A percentile compares a stretch with the other conserved stretches of the same genome.
These are phyloP conservation scores for Trypanosoma grayi DNA, from an alignment of 208 protist genomes.

Conservation along the genomic window DNA sequence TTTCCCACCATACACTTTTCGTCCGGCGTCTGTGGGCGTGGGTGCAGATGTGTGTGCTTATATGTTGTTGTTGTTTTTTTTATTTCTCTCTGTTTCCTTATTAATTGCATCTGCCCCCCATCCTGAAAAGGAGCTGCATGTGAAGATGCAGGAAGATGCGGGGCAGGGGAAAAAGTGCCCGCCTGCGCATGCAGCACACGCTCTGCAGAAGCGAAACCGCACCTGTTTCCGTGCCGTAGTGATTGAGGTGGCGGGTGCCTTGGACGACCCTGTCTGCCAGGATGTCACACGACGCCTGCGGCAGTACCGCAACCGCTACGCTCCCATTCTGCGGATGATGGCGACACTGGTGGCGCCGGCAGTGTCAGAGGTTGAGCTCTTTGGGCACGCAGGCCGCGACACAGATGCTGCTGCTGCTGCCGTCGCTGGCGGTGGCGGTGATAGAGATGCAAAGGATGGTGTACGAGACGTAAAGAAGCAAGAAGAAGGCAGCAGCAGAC, in stretches of 20 bases:
- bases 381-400: constrained; percentile 22
- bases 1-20: no score
- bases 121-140: neutral
- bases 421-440: neutral
- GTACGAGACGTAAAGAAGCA: neutral
- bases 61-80: no score
- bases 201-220: neutral
- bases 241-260: constrained; percentile 53
- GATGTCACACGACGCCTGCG: constrained; percentile 42
- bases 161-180: neutral
- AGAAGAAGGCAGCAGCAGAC: neutral
- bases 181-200: neutral
- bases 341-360: constrained; percentile 39
- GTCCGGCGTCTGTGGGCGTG: no score
- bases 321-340: constrained; percentile 52
- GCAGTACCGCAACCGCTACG: constrained; percentile 62
- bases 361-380: constrained; percentile 37
- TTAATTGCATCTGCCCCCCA: no score
- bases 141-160: neutral
- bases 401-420: neutral
- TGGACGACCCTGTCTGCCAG: constrained; percentile 36
- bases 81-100: no score
- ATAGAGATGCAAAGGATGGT: neutral
- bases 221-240: constrained; percentile 21
- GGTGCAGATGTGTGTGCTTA: no score